Base-by-base conservation (phyloP, 2,329 filamentous ascomycete genomes). In the Shiraia sp. region DNA sequence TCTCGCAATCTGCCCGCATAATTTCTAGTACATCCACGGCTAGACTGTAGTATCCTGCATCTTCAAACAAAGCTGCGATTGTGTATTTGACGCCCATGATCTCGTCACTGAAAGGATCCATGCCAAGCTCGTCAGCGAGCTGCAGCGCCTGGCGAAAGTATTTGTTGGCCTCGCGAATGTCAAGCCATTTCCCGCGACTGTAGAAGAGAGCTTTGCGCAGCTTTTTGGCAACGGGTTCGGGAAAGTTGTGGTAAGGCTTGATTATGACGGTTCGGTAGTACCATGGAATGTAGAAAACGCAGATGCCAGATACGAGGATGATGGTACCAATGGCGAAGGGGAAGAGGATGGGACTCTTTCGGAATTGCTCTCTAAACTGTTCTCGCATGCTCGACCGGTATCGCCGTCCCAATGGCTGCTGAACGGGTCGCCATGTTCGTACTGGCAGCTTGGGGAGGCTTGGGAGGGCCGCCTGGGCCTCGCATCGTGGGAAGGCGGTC, bases 81-180 rank as follows among this genome's bases (percentile, higher is more conserved):
- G 91, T 84, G 36, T 97, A 85, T 62, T 90, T 89, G 37, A 97
- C 84, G 7, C 93, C 93, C 55, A 96, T 78, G 24, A 96, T 85
- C 66, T 96, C 91, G 57, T 96, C 88, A 3, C 88, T 91, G 65
- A 91, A 95, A 0, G 88, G 89, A 63, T 97, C 90, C 74, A 99
- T 81, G 0, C 84, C 83, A 36, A 87, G 63, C 59, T 89, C 83
- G 35, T 83, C 75, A 42, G 90, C 90, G 36, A 86, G 78, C 49
- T 84, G 77, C 42, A 97, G 75, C 3, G 91, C 90, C 52, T 87
- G 80, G 58, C 85, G 85, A 68, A 96, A 97, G 68, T 89, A 89
- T 55, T 89, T 87, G 45, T 95, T 76, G 1, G 92, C 91, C 40
- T 87, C 79, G 44, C 86, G 79, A 2, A 88, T 83, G 45, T 95